These are phyloP conservation scores for Hypsizygus marmoreus DNA, from an alignment of 768 basidiomycete species.

Conservation along the genomic window DNA sequence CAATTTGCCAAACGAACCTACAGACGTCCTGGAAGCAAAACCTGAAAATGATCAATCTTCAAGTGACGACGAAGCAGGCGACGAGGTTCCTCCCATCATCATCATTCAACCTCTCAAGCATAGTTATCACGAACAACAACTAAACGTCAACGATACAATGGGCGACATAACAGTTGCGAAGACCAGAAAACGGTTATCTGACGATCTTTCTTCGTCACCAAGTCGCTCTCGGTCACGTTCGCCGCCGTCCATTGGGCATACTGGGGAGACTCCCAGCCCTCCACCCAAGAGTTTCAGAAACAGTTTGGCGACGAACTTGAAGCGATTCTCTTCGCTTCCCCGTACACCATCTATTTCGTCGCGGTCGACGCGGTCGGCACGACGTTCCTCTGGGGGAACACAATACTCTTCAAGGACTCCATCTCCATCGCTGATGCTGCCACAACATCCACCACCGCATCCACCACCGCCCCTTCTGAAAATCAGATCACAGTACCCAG, in stretches of 20 bases:
- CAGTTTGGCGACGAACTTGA: slow-evolving; percentile 47
- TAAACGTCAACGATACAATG: slow-evolving; percentile 1
- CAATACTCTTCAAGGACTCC: slow-evolving; percentile 38
- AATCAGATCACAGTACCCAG: slow-evolving; percentile 46
- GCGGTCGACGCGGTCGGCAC: slow-evolving; percentile 26
- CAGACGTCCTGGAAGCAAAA: slow-evolving; percentile 2
- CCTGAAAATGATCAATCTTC: slow-evolving; percentile 1
- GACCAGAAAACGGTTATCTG: slow-evolving; percentile 18
- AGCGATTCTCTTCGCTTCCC: slow-evolving; percentile 60
- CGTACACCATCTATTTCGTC: slow-evolving; percentile 66
- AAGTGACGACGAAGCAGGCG: slow-evolving; percentile 22
- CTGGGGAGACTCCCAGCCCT: slow-evolving; percentile 39
- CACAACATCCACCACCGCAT: slow-evolving; percentile 11
- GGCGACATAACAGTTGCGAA: slow-evolving; percentile 15
- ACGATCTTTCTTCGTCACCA: slow-evolving; percentile 12
- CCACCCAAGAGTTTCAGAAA: slow-evolving; percentile 53
- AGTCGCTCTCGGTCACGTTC: slow-evolving; percentile 18
- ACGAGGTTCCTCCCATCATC: slow-evolving; percentile 34
- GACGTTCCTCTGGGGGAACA: slow-evolving; percentile 34
- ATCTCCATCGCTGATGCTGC: slow-evolving; percentile 28
- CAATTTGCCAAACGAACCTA: slow-evolving; percentile 8
- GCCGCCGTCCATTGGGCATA: slow-evolving; percentile 18
- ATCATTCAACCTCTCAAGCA: slow-evolving; percentile 32
- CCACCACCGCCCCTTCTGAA: slow-evolving; percentile 26
- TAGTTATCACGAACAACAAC: slow-evolving; percentile 13